Evolutionary conservation across 2,329 filamentous ascomycete genomes (phyloP).

Genomic region (Pseudofabraea citricarpa): DNA sequence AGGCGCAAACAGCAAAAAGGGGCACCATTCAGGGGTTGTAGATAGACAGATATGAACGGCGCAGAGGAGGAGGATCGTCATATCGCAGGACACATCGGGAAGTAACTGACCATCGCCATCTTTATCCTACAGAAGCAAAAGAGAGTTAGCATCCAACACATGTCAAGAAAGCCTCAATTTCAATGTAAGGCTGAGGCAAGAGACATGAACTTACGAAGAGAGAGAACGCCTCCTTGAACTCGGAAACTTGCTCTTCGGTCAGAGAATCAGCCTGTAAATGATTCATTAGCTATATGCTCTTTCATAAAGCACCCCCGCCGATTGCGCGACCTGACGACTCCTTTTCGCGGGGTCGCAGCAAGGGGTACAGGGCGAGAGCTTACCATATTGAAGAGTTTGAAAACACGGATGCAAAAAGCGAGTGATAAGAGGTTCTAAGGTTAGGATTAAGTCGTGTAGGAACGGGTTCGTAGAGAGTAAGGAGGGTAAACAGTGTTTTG

Average conservation of each 20-base stretch:
- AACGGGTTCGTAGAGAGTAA: neutral
- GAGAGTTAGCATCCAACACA: conserved; percentile 22
- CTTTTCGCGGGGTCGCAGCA: conserved; percentile 18
- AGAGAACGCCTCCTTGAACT: conserved; percentile 99
- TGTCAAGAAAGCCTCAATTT: conserved; percentile 17
- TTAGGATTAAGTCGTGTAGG: neutral
- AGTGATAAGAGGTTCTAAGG: neutral
- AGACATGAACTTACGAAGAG: conserved; percentile 77
- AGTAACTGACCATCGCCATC: conserved; percentile 78
- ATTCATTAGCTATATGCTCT: conserved; percentile 19
- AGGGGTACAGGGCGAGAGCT: neutral
- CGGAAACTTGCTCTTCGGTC: conserved; percentile 99
- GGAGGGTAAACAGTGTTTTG: neutral
- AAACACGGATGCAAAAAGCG: neutral
- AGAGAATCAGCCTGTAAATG: conserved; percentile 81
- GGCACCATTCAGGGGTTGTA: neutral
- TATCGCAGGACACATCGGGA: no score
- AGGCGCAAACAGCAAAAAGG: no score
- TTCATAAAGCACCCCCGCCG: conserved; percentile 8
- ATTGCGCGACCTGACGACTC: conserved; percentile 9
- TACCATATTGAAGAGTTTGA: neutral
- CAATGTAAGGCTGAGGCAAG: conserved; percentile 11
- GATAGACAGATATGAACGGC: no score
- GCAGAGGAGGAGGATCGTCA: neutral
- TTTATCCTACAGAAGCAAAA: conserved; percentile 60